Evolutionary conservation across 805 yeast genomes (phyloP).

Genomic region (Candida adriatica): DNA sequence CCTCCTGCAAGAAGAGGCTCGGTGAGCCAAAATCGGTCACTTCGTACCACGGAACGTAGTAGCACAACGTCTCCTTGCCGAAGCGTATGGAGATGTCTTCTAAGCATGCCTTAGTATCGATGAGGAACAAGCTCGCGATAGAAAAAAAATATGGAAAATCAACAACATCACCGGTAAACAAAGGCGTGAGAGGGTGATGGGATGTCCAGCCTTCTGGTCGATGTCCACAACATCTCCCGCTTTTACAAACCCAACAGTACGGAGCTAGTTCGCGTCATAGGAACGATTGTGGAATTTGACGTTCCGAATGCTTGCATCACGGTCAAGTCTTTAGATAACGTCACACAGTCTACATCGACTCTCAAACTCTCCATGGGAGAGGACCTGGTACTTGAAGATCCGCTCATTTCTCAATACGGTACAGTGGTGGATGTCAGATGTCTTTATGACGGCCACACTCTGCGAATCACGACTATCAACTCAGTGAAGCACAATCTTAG

Average conservation of each 20-base stretch:
- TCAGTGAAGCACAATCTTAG: conserved; percentile 8
- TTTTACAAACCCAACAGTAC: conserved; percentile 9
- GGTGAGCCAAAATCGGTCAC: conserved; percentile 21
- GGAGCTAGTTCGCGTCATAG: conserved; percentile 18
- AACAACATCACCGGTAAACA: too few relatives aligned
- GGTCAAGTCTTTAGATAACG: conserved; percentile 10
- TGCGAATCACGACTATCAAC: conserved; percentile 6
- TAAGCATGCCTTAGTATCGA: conserved; percentile 1
- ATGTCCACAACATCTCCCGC: conserved; percentile 3
- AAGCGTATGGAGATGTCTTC: conserved; percentile 9
- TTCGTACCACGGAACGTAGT: conserved; percentile 14
- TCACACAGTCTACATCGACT: conserved; percentile 4
- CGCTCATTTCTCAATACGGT: conserved; percentile 16
- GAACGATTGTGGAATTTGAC: conserved; percentile 16
- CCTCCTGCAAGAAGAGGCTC: conserved; percentile 19
- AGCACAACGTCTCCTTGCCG: conserved; percentile 16
- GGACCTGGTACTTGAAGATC: conserved; percentile 7
- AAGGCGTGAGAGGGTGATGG: too few relatives aligned
- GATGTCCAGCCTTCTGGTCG: conserved; percentile 14
- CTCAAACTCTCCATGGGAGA: conserved; percentile 12
- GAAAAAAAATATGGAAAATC: too few relatives aligned
- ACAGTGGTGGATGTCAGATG: conserved; percentile 16
- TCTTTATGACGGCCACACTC: conserved; percentile 11
- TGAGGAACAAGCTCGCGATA: too few relatives aligned
- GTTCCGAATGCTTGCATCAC: conserved; percentile 10